Evolutionary conservation across 1,284 basidiomycete genomes (phyloP), one percentile per base, ranked within the genome.

Genomic region (Moniliophthora roreri): DNA sequence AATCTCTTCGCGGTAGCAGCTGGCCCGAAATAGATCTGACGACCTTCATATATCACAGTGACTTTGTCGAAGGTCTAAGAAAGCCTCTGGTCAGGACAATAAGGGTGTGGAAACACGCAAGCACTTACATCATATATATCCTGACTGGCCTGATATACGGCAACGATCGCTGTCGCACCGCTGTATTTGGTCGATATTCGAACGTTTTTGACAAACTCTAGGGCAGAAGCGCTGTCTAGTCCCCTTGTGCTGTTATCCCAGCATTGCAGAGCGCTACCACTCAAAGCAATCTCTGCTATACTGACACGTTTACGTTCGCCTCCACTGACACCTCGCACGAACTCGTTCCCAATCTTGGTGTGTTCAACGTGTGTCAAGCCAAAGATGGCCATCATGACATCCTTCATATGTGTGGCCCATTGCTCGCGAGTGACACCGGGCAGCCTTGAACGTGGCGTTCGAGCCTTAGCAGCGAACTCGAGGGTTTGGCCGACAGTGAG

Each of bases 241-340:
- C 80, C 81, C 52, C 80, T 74, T 10, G 78, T 79, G 9, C 73
- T 74, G 64, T 82, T 82, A 62, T 81, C 79, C 72, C 78, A 79
- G 5, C 64, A 46, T 55, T 61, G 47, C 47, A 37, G 51, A 48
- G 55, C 54, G 20, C 46, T 48, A 11, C 51, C 48, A 37, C 52
- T 56, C 23, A 60, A 52, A 16, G 53, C 59, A 18, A 55, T 53
- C 65, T 85, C 82, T 32, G 79, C 75, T 53, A 85, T 79, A 8
- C 77, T 79, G 23, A 84, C 82, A 56, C 82, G 78, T 69, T 84
- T 84, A 28, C 81, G 65, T 66, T 77, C 81, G 44, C 81, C 81
- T 55, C 81, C 81, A 23, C 73, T 76, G 15, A 85, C 77, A 65
- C 82, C 82, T 51, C 82, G 76, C 13, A 83, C 70, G 58, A 77